Evolutionary conservation across 805 yeast genomes (phyloP).

Genomic region (Candida rishiriensis): DNA sequence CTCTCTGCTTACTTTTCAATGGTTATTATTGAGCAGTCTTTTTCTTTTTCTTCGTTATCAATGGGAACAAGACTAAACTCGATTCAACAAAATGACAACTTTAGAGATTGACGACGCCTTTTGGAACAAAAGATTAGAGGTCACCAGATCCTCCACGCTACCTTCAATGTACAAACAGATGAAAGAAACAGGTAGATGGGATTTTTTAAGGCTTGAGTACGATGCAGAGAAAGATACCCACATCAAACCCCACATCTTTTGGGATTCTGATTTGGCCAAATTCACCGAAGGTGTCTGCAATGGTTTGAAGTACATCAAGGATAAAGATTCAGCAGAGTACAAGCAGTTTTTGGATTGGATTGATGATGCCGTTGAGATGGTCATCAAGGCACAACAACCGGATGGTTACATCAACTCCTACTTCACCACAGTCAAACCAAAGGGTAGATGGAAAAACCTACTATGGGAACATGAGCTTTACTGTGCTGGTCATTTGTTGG

Average conservation of each 20-base stretch:
- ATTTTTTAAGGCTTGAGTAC: slow-evolving; percentile 10
- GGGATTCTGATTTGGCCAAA: slow-evolving; percentile 28
- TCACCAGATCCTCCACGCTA: slow-evolving; percentile 6
- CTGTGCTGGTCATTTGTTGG: slow-evolving; percentile 13
- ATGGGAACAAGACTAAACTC: too few species aligned
- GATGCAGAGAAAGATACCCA: background rate
- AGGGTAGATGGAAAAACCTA: slow-evolving; percentile 8
- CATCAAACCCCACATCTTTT: slow-evolving; percentile 18
- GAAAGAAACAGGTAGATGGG: slow-evolving; percentile 22
- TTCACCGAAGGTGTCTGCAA: slow-evolving; percentile 20
- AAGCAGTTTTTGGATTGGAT: slow-evolving; percentile 12
- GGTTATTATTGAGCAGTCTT: too few species aligned
- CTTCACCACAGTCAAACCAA: slow-evolving; percentile 18
- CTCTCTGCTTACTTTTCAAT: too few species aligned
- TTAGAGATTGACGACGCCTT: too few species aligned
- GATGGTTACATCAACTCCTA: slow-evolving; percentile 24
- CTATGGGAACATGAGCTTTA: slow-evolving; percentile 11
- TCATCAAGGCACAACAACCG: slow-evolving; percentile 18
- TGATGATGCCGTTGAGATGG: slow-evolving; percentile 16
- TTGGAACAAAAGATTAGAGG: too few species aligned
- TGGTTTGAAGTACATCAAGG: slow-evolving; percentile 11
- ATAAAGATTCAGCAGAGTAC: slow-evolving; percentile 4
- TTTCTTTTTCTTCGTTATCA: too few species aligned
- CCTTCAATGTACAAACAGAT: slow-evolving; percentile 18
- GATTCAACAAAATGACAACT: too few species aligned